Conservation (phyloP, 2,329 filamentous ascomycete species). For the Bisporella sp. region DNA sequence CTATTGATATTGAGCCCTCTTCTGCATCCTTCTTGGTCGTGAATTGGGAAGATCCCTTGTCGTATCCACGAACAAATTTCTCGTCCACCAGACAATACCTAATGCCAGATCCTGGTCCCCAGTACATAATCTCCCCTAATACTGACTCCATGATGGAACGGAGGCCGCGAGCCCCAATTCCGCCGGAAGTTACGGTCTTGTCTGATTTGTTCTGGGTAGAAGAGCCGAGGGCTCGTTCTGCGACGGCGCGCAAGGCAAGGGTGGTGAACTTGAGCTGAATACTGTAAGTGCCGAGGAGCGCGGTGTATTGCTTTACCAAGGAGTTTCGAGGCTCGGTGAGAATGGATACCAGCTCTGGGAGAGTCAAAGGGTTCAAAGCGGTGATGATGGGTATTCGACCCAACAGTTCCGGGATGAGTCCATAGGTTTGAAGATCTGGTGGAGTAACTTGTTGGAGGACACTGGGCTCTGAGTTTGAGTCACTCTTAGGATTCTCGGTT, state of each 20-base stretch:
- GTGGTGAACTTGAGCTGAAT: constrained; percentile 78
- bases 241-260: constrained; percentile 73
- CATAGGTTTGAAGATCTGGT: constrained; percentile 73
- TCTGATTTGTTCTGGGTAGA: constrained; percentile 20
- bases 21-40: neutral
- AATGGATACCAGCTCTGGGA: constrained; percentile 69
- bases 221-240: constrained; percentile 37
- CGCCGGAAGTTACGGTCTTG: constrained; percentile 27
- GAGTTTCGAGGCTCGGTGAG: constrained; percentile 89
- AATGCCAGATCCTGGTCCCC: constrained; percentile 55
- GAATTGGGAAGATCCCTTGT: neutral
- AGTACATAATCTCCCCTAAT: constrained; percentile 74
- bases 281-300: constrained; percentile 70
- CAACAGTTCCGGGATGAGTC: constrained; percentile 91
- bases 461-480: neutral
- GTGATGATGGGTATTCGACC: constrained; percentile 91
- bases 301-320: constrained; percentile 79
- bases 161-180: constrained; percentile 73
- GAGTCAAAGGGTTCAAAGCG: constrained; percentile 69
- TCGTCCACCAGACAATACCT: constrained; percentile 71
- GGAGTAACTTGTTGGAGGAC: constrained; percentile 55
- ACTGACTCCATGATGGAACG: constrained; percentile 78
- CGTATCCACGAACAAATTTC: constrained; percentile 24
- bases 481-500: constrained; percentile 43
- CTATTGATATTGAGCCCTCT: neutral